phyloP scores from a whole-genome alignment of 176 grass and related monocot genomes.

The Saccharum officinarum region DNA sequence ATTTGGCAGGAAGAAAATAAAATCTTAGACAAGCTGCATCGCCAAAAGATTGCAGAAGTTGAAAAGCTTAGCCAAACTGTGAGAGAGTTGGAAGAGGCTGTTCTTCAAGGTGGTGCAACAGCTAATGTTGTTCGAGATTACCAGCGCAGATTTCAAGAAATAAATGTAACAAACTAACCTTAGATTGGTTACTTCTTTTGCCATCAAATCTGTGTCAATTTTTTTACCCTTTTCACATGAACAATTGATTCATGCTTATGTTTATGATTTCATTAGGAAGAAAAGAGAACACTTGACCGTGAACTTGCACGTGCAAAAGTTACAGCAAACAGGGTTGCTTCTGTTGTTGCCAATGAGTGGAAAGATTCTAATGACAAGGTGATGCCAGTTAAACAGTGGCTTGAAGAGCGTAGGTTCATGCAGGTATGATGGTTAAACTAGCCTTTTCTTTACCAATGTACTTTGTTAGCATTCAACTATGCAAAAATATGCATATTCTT shows the following conservation, averaged over 20 bases:
- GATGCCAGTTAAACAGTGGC: conserved; percentile 99
- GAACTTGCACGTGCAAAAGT: conserved; percentile 97
- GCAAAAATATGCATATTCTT: conserved; percentile 12
- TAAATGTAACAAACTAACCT: conserved; percentile 71
- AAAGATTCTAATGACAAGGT: conserved; percentile 99
- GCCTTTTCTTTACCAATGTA: conserved; percentile 21
- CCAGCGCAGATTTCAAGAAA: conserved; percentile 94
- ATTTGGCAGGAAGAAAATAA: conserved; percentile 92
- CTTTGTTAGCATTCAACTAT: conserved; percentile 1
- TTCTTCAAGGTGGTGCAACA: conserved; percentile 83
- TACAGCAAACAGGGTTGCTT: conserved; percentile 90
- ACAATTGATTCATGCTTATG: conserved; percentile 32
- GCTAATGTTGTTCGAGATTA: conserved; percentile 98
- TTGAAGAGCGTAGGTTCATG: conserved; percentile 94
- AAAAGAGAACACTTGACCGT: conserved; percentile 93
- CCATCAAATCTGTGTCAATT: not conserved
- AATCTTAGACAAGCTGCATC: conserved; percentile 95
- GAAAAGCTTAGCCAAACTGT: conserved; percentile 97
- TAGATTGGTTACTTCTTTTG: conserved; percentile 7
- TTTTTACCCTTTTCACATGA: not conserved
- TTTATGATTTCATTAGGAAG: conserved; percentile 61
- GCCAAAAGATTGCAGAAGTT: conserved; percentile 97
- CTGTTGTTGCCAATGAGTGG: conserved; percentile 98
- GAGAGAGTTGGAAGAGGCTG: conserved; percentile 83
- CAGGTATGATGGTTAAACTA: conserved; percentile 57